These are phyloP conservation scores for Populus pruinosa DNA, from an alignment of 345 rosid species.

Conservation along the genomic window DNA sequence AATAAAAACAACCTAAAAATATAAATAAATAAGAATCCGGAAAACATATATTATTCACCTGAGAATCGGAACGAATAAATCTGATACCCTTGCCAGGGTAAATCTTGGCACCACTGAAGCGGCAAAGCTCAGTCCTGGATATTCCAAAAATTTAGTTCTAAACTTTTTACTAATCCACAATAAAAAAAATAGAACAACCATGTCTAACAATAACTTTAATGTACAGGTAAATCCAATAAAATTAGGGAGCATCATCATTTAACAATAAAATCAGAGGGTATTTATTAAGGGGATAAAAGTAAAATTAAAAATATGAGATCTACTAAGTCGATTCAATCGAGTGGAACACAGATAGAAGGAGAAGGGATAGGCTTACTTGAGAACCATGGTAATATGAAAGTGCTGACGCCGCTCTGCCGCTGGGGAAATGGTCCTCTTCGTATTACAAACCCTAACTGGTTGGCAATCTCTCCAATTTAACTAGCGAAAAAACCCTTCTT, in stretches of 20 bases:
- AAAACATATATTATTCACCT: conserved; percentile 29
- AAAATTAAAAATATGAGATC: neutral
- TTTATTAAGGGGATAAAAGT: too few species aligned
- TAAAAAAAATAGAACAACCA: too few species aligned
- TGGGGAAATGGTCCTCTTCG: neutral
- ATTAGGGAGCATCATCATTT: too few species aligned
- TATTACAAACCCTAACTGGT: conserved; percentile 10
- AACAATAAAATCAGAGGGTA: too few species aligned
- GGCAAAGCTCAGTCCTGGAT: conserved; percentile 61
- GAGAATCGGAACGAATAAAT: conserved; percentile 68
- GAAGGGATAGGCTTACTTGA: conserved; percentile 10
- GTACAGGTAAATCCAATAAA: too few species aligned
- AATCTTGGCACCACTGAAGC: conserved; percentile 70
- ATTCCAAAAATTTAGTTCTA: neutral
- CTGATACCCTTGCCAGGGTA: conserved; percentile 71
- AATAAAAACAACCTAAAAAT: neutral
- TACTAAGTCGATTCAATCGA: neutral
- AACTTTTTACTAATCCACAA: neutral
- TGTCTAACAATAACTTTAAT: neutral
- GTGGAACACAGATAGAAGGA: too few species aligned
- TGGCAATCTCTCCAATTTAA: conserved; percentile 1
- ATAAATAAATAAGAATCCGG: too few species aligned
- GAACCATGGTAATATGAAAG: conserved; percentile 10
- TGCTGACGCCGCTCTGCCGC: conserved; percentile 9
- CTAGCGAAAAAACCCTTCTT: neutral